Evolutionary conservation across 1,284 basidiomycete genomes (phyloP), one percentile per base, ranked within the genome.

Genomic region (Volvariella volvacea): DNA sequence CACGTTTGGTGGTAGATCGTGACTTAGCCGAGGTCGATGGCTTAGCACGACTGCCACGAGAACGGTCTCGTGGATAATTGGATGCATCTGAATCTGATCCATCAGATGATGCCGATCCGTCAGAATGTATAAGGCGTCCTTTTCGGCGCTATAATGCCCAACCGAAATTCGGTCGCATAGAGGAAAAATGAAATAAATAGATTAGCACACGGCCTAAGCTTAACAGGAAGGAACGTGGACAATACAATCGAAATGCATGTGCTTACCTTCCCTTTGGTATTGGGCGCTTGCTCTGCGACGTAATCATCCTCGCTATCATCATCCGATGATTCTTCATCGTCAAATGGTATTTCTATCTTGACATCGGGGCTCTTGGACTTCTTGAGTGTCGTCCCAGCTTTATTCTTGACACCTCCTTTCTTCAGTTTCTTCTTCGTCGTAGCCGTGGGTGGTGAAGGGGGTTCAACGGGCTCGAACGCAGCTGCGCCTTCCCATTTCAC

Each of bases 401-500:
- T 20, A 6, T 4, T 8, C 19, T 20, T 20, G n/a, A 8, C n/a
- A 7, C 34, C 34, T n/a, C 34, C n/a, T n/a, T 36, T 36, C 34
- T 36, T 36, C 34, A 36, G 6, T 15, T 4, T 20, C 19, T 15
- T 36, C 19, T 36, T 36, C n/a, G n/a, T 36, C 19, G 14, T 15
- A 31, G 30, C 30, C n/a, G 30, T 31, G 6, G n/a, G 34, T 15
- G 34, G n/a, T 6, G 34, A 6, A 16, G 34, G n/a, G 8, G 34
- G n/a, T 36, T 36, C 34, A 58, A 56, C 16, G 45, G 45, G 3
- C 49, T 82, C 73, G 40, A 80, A 50, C 3, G 71, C 74, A 15
- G 78, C 75, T 22, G 69, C 62, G 1, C 76, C 81, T 55, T 88
- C 84, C 82, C 83, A 88, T 53, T 73, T 63, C 78, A 78, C 84